Evolutionary conservation across 2,329 filamentous ascomycete species (phyloP).

Genomic region (Salinomyces thailandicus): DNA sequence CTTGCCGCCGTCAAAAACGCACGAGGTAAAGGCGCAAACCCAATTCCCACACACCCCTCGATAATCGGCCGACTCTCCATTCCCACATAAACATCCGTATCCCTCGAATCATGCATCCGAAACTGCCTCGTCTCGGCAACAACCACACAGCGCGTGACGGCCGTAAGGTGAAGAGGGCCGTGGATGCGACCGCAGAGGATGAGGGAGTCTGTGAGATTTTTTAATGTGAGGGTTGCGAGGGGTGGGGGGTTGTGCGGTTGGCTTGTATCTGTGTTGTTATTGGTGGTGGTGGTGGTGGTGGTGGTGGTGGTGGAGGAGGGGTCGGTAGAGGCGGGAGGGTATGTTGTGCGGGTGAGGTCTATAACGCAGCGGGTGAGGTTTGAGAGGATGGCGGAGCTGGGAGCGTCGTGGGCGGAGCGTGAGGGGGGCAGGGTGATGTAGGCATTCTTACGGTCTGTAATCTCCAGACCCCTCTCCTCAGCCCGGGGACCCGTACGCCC

Average conservation of each 20-base stretch:
- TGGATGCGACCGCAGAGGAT: constrained; percentile 68
- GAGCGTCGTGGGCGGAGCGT: constrained; percentile 60
- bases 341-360: too few species aligned
- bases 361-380: constrained; percentile 62
- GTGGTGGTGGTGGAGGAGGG: too few species aligned
- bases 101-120: constrained; percentile 75
- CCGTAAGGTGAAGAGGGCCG: constrained; percentile 76
- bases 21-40: constrained; percentile 66
- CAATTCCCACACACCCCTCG: constrained; percentile 69
- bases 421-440: constrained; percentile 68
- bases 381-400: constrained; percentile 59
- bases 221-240: constrained; percentile 62
- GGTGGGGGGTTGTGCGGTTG: constrained; percentile 35
- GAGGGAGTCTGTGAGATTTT: constrained; percentile 58
- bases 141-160: constrained; percentile 59
- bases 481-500: too few species aligned
- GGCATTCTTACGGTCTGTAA: too few species aligned
- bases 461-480: too few species aligned
- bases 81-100: constrained; percentile 74
- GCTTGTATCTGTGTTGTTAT: too few species aligned
- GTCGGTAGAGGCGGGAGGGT: too few species aligned
- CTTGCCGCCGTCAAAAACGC: constrained; percentile 38
- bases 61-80: constrained; percentile 83
- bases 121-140: constrained; percentile 79
- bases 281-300: too few species aligned